phyloP scores from a whole-genome alignment of 1,284 basidiomycete species.

The Trichosporon sp. region DNA sequence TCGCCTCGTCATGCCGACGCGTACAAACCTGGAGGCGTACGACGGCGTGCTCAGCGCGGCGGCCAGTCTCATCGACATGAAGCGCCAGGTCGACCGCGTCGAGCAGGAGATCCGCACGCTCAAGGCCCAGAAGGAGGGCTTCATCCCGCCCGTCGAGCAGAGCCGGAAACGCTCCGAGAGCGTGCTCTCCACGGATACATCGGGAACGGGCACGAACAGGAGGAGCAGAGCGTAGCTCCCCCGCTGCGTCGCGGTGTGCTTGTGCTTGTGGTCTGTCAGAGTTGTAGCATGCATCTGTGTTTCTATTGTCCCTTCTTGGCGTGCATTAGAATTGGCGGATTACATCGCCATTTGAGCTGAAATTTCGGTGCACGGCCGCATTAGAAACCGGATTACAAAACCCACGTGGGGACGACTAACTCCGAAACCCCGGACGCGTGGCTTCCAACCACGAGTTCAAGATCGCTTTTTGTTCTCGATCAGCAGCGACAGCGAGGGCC shows the following conservation, averaged over 20 bases:
- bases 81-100: constrained; percentile 76
- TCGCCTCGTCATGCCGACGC: constrained; percentile 85
- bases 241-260: not conserved
- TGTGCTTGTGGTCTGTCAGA: not conserved
- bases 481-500: not conserved
- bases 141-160: constrained; percentile 28
- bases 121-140: constrained; percentile 60
- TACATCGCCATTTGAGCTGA: not conserved
- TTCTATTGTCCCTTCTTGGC: not conserved
- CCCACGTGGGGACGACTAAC: not conserved
- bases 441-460: not conserved
- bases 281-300: constrained; percentile 2
- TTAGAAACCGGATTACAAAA: not conserved
- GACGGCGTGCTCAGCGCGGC: constrained; percentile 70
- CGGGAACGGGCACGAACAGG: constrained; percentile 23
- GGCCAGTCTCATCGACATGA: constrained; percentile 71
- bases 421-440: not conserved
- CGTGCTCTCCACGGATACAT: constrained; percentile 37
- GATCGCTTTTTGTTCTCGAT: constrained; percentile 5
- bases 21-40: constrained; percentile 66
- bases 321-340: not conserved
- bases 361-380: not conserved
- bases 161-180: constrained; percentile 26
- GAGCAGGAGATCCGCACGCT: constrained; percentile 74
- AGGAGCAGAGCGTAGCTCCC: constrained; percentile 10